Evolutionary conservation across 2,329 filamentous ascomycete species (phyloP), one percentile per base, ranked within the genome.

Genomic region (Biscogniauxia sp.): DNA sequence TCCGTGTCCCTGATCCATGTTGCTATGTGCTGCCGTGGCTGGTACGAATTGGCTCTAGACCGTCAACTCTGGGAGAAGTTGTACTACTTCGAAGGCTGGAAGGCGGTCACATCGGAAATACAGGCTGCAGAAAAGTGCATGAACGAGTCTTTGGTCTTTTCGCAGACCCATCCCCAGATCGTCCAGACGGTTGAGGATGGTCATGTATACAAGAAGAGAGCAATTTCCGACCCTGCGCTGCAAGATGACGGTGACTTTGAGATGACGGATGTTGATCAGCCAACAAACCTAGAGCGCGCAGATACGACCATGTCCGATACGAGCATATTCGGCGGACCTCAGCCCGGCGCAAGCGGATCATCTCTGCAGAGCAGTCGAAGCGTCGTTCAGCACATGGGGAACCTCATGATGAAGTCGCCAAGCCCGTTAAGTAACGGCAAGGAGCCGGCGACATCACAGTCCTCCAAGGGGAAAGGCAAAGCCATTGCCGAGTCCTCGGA

Each of bases 71-170:
- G 95, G 95, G 89, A 92, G 72, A 82, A 86, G 15, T 78, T 96
- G 15, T 99, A 96, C 75, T 83, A 88, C 41, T 78, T 88, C 7
- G 93, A 98, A 77, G 95, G 95, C 5, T 99, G 95, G 91, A 87
- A 87, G 65, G 84, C 90, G 6, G 82, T 93, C 64, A 76, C 78
- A 7, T 76, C 80, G 9, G 90, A 92, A 66, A 86, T 96, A 26
- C 77, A 79, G 50, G 76, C 79, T 2, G 92, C 87, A 66, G 91
- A 96, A 73, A 81, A 83, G 51, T 80, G 80, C 51, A 77, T 84
- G 67, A 86, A 84, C 69, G 75, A 78, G 20, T 76, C 75, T 17
- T 64, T 77, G 23, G 72, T 74, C 20, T 70, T 71, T 51, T 76
- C 76, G 52, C 72, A 78, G 28, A 70, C 72, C 25, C 76, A 78